Evolutionary conservation across 805 yeast genomes (phyloP), one percentile per base, ranked within the genome.

Genomic region (Kurtzmaniella fragi): DNA sequence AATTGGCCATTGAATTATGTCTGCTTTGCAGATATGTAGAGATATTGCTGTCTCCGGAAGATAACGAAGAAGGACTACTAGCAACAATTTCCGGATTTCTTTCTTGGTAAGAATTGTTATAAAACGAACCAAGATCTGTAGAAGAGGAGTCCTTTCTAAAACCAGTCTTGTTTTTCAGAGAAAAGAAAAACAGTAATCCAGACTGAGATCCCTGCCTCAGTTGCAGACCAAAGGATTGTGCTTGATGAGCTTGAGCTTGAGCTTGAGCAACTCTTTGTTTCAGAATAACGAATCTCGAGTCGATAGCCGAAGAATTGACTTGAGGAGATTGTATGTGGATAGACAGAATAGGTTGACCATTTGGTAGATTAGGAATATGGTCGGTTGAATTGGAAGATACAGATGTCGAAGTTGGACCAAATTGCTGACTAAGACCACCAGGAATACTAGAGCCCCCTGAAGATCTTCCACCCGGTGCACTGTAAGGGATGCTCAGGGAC

Each of bases 241-340:
- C 48, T 10, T 54, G 54, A 16, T 51, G 54, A 20, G 54, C 55
- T 4, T 56, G 59, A 25, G 73, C 76, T 48, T 72, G 78, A 14
- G 69, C 75, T 46, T 66, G 79, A 33, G 72, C 80, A 17, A 81
- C 78, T 39, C 84, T 76, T 44, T 83, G 93, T 51, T 86, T 79
- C 9, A 95, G 84, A 30, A 89, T 83, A 36, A 89, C 79, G 54
- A 89, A 88, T 32, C 96, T 71, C 12, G 95, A 84, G 54, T 88
- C 96, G n/a, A 89, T 80, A 26, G 79, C 72, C 14, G 77, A 62
- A 5, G 77, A 58, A 39, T 48, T 47, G 5, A 84, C 84, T 38
- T 72, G 75, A 3, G 93, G 93, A 0, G 90, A 82, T 39, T 79
- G 80, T 40, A 84, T 78, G 42, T 80, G 78, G 41, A 78, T 82